A percentile compares a stretch with the other conserved stretches of the same genome.
These are phyloP conservation scores for Solanum virginianum DNA, from an alignment of 257 asterid genomes.

Conservation along the genomic window DNA sequence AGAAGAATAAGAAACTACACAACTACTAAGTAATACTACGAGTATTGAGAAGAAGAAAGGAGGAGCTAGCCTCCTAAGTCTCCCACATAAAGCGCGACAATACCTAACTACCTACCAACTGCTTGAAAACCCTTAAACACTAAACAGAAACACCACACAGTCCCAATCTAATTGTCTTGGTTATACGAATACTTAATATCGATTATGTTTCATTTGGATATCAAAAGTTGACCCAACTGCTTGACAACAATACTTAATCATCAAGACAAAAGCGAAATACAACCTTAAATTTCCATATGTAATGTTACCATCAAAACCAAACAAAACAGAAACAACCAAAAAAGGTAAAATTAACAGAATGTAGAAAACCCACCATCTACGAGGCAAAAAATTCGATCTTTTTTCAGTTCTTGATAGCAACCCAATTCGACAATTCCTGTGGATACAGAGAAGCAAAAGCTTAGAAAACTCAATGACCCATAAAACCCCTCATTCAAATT, in stretches of 20 bases:
- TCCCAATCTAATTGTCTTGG: background rate
- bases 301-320: background rate
- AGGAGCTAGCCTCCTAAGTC: no score
- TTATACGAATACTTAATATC: background rate
- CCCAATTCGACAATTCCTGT: background rate
- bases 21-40: no score
- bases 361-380: conserved; percentile 1
- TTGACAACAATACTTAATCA: background rate
- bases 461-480: background rate
- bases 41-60: no score
- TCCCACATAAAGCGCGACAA: no score
- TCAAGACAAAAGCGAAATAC: background rate
- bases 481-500: background rate
- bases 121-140: background rate
- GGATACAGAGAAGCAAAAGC: background rate
- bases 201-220: background rate
- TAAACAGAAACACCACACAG: background rate
- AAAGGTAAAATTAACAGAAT: background rate
- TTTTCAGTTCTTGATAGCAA: background rate
- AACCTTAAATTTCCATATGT: background rate
- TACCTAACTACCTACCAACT: no score
- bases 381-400: background rate
- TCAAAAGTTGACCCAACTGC: background rate
- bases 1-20: no score
- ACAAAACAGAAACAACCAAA: background rate